Evolutionary conservation across 2,329 filamentous ascomycete species (phyloP), one percentile per base, ranked within the genome.

Genomic region (Phialophora macrospora): DNA sequence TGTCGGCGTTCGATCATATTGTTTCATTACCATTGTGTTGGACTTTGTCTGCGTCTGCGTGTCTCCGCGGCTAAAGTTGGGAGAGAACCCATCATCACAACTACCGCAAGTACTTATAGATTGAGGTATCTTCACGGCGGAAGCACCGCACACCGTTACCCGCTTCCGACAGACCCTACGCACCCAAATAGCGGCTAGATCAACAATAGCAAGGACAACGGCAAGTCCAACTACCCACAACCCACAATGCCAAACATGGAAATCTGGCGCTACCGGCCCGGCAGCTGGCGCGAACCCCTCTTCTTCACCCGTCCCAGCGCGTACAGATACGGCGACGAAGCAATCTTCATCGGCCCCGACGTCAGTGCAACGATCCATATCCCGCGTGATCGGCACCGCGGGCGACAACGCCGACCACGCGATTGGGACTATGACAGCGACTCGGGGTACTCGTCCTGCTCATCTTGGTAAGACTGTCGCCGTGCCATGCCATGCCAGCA

Each of bases 391-490:
- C n/a, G 22, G 22, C 46, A 28, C 28, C 58, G 30, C 7, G 8
- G 28, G n/a, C 26, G 30, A 38, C 58, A 48, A n/a, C 48, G 28
- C 7, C 58, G 30, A 24, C 46, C n/a, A 4, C 20, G 11, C 6
- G 22, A 41, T 4, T 60, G 58, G 58, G 58, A 60, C 58, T 51
- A 51, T 38, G 58, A 60, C 30, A 24, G 32, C 30, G 46, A 60
- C 28, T 38, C 44, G 28, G 58, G 38, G 2, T 44, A 41, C n/a
- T 60, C 49, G 9, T 51, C 48, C n/a, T 12, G 12, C 22, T 51
- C 48, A 11, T 51, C 48, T 52, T 60, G 58, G 58, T 60, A 60
- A 60, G 58, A 22, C 48, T 51, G 12, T 17, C 38, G 14, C 0
- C 4, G 6, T 17, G 12, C 38, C 3, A 5, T 41, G 14, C 4